Percentiles rank a stretch among this genome's conserved stretches.
Evolutionary conservation across 2,329 filamentous ascomycete genomes (phyloP).

Genomic region (Ceratocystiopsis sp.): DNA sequence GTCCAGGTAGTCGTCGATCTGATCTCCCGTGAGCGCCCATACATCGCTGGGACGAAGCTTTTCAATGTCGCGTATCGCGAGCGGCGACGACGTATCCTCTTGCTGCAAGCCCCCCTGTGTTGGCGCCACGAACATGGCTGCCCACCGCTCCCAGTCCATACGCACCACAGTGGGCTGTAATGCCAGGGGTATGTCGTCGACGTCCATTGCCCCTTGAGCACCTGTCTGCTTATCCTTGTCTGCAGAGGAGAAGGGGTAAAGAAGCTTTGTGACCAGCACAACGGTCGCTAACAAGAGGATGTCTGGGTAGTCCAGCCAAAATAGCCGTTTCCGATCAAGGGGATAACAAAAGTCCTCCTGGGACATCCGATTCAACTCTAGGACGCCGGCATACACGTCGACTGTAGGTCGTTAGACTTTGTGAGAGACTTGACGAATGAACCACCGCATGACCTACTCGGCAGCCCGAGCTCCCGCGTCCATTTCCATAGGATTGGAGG

Average conservation of each 20-base stretch:
- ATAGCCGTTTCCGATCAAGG: constrained; percentile 24
- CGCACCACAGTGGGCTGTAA: constrained; percentile 29
- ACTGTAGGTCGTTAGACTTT: constrained; percentile 24
- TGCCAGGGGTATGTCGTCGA: constrained; percentile 27
- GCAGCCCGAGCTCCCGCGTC: constrained; percentile 55
- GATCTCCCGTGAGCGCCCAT: constrained; percentile 32
- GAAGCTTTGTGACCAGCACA: constrained; percentile 60
- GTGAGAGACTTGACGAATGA: too few species aligned
- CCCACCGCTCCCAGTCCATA: constrained; percentile 63
- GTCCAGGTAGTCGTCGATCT: constrained; percentile 61
- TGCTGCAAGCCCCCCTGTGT: not conserved
- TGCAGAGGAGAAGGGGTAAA: constrained; percentile 45
- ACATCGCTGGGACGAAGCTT: constrained; percentile 13
- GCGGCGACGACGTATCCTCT: not conserved
- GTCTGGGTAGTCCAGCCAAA: constrained; percentile 52
- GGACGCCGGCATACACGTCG: constrained; percentile 44
- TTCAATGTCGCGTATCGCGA: constrained; percentile 11
- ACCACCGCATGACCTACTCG: constrained; percentile 32
- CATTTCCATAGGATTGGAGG: constrained; percentile 52
- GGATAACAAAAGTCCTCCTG: constrained; percentile 41
- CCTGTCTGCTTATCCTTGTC: too few species aligned
- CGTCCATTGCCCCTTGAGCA: not conserved
- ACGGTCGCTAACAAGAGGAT: constrained; percentile 53
- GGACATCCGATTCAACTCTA: constrained; percentile 34
- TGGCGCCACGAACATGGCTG: constrained; percentile 24